Evolutionary conservation across 768 basidiomycete species (phyloP).

Genomic region (Calocera viscosa): DNA sequence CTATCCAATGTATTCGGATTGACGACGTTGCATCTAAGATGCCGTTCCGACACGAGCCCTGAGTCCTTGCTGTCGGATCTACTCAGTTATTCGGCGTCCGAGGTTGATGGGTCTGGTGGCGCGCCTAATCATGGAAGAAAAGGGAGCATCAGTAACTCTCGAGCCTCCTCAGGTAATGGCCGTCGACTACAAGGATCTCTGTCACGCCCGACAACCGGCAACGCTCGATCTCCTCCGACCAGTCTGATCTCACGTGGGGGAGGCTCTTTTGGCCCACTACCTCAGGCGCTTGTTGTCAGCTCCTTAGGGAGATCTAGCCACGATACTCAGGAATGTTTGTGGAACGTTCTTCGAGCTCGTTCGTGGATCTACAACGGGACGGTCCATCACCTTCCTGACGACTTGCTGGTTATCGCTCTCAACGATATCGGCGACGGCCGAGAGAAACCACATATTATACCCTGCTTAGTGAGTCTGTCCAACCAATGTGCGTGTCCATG

Average conservation of each 20-base stretch:
- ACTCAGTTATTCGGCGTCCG: not conserved
- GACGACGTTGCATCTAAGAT: not conserved
- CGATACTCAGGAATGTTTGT: not conserved
- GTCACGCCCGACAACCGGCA: not conserved
- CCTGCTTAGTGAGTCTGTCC: not conserved
- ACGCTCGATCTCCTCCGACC: not conserved
- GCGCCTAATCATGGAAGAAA: not conserved
- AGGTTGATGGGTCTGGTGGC: not conserved
- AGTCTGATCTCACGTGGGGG: not conserved
- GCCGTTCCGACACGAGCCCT: not conserved
- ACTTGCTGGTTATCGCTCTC: not conserved
- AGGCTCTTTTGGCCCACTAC: not conserved
- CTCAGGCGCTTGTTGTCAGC: not conserved
- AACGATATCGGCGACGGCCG: slow-evolving; percentile 1
- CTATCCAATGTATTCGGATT: not conserved
- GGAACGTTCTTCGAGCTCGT: not conserved
- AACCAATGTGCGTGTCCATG: not conserved
- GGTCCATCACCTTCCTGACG: not conserved
- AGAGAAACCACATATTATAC: not conserved
- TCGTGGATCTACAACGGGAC: not conserved
- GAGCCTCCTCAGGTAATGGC: not conserved
- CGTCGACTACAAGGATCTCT: not conserved
- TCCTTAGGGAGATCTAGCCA: not conserved
- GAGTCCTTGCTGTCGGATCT: not conserved
- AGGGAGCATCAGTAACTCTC: not conserved